Evolutionary conservation across 352 stramenopile species (phyloP).

Genomic region (Blastocystis hominis): DNA sequence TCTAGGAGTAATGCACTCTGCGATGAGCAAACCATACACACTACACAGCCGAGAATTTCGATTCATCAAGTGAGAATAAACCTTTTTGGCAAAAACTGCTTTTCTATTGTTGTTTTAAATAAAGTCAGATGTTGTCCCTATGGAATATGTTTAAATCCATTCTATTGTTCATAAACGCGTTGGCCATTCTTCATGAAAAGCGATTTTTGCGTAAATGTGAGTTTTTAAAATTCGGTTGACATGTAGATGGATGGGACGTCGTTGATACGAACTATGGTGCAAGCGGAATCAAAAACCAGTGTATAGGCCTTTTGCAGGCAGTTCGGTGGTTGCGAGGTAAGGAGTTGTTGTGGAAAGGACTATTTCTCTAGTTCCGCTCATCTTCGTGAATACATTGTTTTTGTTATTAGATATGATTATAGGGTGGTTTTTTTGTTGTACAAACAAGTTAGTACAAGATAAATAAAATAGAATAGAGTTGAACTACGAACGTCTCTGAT

Average conservation of each 20-base stretch:
- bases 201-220: slow-evolving; percentile 73
- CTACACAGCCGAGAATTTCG: not conserved
- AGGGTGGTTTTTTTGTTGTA: slow-evolving; percentile 62
- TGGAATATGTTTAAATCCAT: slow-evolving; percentile 78
- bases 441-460: not conserved
- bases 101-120: not conserved
- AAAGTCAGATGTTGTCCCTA: slow-evolving; percentile 68
- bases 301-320: slow-evolving; percentile 72
- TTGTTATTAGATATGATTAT: slow-evolving; percentile 72
- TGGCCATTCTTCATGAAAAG: slow-evolving; percentile 77
- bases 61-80: not conserved
- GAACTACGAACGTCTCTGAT: not conserved
- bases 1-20: not conserved
- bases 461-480: not conserved
- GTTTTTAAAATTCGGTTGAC: slow-evolving; percentile 54
- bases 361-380: slow-evolving; percentile 67
- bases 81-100: not conserved
- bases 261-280: slow-evolving; percentile 70
- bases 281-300: slow-evolving; percentile 75
- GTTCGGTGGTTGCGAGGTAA: slow-evolving; percentile 74
- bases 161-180: slow-evolving; percentile 72
- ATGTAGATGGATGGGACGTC: slow-evolving; percentile 72
- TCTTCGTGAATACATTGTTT: slow-evolving; percentile 72
- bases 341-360: slow-evolving; percentile 27
- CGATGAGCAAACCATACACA: not conserved